Evolutionary conservation across 805 yeast genomes (phyloP).

Genomic region (Nakazawaea holstii): DNA sequence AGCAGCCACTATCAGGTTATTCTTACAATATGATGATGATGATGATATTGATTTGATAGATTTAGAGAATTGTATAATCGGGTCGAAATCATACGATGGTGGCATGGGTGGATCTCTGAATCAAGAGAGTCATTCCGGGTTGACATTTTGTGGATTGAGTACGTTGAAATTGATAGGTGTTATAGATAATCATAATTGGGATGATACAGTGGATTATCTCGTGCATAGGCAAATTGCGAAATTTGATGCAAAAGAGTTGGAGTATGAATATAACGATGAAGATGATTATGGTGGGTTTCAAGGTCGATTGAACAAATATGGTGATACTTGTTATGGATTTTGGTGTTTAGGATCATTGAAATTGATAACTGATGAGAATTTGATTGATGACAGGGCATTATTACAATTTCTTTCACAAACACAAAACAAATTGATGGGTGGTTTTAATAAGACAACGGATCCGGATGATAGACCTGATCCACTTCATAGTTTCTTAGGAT

Average conservation of each 20-base stretch:
- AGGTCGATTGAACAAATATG: constrained; percentile 79
- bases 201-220: constrained; percentile 50
- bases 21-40: constrained; percentile 37
- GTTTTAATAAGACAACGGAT: constrained; percentile 61
- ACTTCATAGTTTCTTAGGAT: constrained; percentile 57
- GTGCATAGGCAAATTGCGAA: constrained; percentile 54
- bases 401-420: constrained; percentile 44
- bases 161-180: constrained; percentile 39
- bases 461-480: constrained; percentile 61
- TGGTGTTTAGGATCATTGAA: constrained; percentile 67
- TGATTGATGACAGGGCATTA: constrained; percentile 32
- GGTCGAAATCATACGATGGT: constrained; percentile 48
- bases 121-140: constrained; percentile 80
- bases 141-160: constrained; percentile 79
- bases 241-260: constrained; percentile 20
- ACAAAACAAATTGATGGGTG: constrained; percentile 65
- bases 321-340: constrained; percentile 85
- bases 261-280: constrained; percentile 30
- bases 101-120: constrained; percentile 55
- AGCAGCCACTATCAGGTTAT: constrained; percentile 57
- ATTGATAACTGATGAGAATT: constrained; percentile 28
- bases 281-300: constrained; percentile 74
- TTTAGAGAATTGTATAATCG: constrained; percentile 33
- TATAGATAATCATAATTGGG: constrained; percentile 23
- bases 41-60: constrained; percentile 36